Base-by-base conservation (phyloP, 768 basidiomycete genomes). In the Tulasnella sp. region DNA sequence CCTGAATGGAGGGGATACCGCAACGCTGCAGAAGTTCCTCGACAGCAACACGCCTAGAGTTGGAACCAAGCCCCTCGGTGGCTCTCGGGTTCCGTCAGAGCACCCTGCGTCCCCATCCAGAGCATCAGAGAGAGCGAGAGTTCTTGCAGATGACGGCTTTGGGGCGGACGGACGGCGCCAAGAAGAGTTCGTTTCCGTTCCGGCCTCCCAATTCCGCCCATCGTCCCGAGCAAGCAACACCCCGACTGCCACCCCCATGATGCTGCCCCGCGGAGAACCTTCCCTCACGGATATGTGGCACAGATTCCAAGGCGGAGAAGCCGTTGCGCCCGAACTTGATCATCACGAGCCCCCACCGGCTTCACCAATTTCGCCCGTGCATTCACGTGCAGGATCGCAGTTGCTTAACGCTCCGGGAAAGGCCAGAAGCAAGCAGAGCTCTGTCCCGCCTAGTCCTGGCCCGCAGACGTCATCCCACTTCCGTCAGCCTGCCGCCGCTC, bases 81-180 rank as follows among this genome's bases (percentile, higher is more conserved):
- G 61, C 61, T 67, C 61, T 35, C 29, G 61, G 11, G 61, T 67
- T 16, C 61, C 61, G 1, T 67, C 61, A 5, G 61, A 67, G 29
- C 61, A 67, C 26, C 61, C 61, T 16, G 61, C 61, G 9, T 67
- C 61, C 26, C 61, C 61, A n/a, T 51, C 51, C 16, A 26, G 61
- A 67, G 61, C 61, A 35, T 67, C 61, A 5, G 61, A 67, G 61
- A 32, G 61, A 35, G 61, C 61, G 61, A 67, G 61, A 26, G 5
- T 10, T 35, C 26, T 67, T 35, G 61, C 61, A 73, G 42, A 44
- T 44, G 77, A 69, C n/a, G 71, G 71, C 16, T 37, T 77, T 44
- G 77, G 71, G 72, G 70, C n/a, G 26, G 67, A 70, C 37, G 75
- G 46, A 44, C 15, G 70, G 40, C 37, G 77, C 15, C 61, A 67